Evolutionary conservation across 257 asterid genomes (phyloP), one percentile per base, ranked within the genome.

Genomic region (Solanum megistacrolobum): DNA sequence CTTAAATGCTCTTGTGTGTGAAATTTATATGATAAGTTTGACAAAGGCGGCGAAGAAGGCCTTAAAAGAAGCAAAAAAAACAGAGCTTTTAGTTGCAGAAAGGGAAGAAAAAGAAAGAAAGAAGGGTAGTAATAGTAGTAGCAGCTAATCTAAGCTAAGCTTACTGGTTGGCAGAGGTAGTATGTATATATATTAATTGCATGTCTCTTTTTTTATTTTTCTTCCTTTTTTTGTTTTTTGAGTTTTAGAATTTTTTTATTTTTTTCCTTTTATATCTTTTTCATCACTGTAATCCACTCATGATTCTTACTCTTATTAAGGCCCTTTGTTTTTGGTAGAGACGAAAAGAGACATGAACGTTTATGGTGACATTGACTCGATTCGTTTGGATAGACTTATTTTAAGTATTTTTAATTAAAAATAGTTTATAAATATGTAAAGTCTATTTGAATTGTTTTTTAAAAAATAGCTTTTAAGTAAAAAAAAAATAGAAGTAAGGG

Each of bases 31-130:
- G 60, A 36, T 43, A 88, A 88, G 76, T 34, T 23, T 14, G 23
- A 76, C 69, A 81, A 89, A 91, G 92, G 90, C 91, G 90, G 93
- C 92, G 68, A 91, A 65, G 72, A n/a, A 83, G 87, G 35, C 89
- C 92, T 89, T 31, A 88, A 89, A 89, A 91, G 88, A 43, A 84
- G 90, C 78, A 73, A 81, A 84, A 55, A 55, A 74, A 74, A 18
- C 11, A 82, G 85, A 79, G 68, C 43, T 82, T 82, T 82, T 82
- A 10, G 1, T 16, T 48, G 69, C 29, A 81, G 27, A 81, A 31
- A 31, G 27, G 41, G 23, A 38, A 87, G 9, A 14, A 86, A 14
- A 86, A 34, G 27, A 21, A 39, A 85, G 21, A 35, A 88, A 86
- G 34, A 75, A 88, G 90, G 21, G 71, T 52, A 62, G 84, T 25